Base-by-base conservation (phyloP, 2,329 filamentous ascomycete genomes). In the Fusarium liriodendri region DNA sequence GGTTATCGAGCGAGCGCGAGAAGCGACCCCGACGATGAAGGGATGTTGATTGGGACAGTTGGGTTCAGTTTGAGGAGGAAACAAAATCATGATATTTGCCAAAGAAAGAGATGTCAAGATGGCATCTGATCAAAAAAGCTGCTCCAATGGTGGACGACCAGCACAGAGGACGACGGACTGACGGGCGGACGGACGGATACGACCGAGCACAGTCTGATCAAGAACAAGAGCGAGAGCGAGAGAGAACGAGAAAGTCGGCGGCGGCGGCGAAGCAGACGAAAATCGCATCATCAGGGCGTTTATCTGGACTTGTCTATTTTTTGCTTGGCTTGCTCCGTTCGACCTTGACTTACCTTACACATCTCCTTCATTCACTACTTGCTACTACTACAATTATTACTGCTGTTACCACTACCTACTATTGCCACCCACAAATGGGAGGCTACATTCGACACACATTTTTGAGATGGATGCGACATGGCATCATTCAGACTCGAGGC, bases 1-100 rank as follows among this genome's bases (percentile, higher is more conserved):
- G 75, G 22, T 68, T 81, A 70, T 73, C 79, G 18, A 84, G 79
- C 75, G 87, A 89, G 42, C 83, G 86, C 67, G 88, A 90, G 70
- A 90, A 90, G 84, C 84, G 89, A 79, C 84, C 82, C 72, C 85
- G 89, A 80, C 85, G 86, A 76, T 89, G 52, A 75, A 58, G 45
- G 69, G 54, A 63, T 27, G 84, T 79, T 47, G 29, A 58, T 55
- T 65, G 66, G 57, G 63, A 58, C 22, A 22, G 22, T 47, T 25
- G 22, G 25, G 63, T 66, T 62, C 69, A 74, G 70, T 70, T 72
- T 70, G 64, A 72, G 66, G 67, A 72, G 68, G 66, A 69, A 63
- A 70, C 60, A 64, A 52, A 62, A 16, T n/a, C 37, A 37, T 33
- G 20, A 37, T 22, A 35, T 33, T 22, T 33, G 52, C 32, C 50